Evolutionary conservation across 495 filamentous ascomycete species (phyloP), one percentile per base, ranked within the genome.

Genomic region (Neurospora sp.): DNA sequence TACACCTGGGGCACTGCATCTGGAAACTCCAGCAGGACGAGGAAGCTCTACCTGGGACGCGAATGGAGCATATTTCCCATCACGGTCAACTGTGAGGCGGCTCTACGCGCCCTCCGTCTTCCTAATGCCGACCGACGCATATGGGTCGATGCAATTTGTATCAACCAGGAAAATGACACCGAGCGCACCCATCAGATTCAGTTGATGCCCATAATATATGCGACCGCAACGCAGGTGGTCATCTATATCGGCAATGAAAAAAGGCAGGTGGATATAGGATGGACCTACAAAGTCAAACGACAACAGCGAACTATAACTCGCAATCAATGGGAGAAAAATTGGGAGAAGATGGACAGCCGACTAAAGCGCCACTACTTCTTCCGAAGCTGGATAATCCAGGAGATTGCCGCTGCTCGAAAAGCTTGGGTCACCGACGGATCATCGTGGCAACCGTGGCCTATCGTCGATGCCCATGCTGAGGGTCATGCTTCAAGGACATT

Each of bases 121-220:
- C 76, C 72, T 0, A 69, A 31, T 43, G 71, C 69, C 24, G 74
- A 73, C 24, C 72, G 76, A 21, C 21, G 28, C 42, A 38, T 82
- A 28, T 81, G 80, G 81, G 78, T 81, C 19, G 81, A 82, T 69
- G 71, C 77, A 2, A 70, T 82, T 8, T 82, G 79, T 48, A 82
- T 82, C 54, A 73, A 82, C 74, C 81, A 82, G 70, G 40, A 70
- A 19, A 74, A 74, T 70, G 69, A 70, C 6, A 31, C 8, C 5
- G 81, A 82, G 70, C 70, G 75, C 11, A 76, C 71, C 36, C 42
- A 71, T 38, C 79, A 82, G 45, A 75, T 82, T 15, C 72, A 73
- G 19, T 43, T 79, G 37, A 82, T 82, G 81, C 71, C 75, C 28
- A 70, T 78, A n/a, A 79, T 81, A 21, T 82, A 82, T 39, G 70